Conservation (phyloP, 108 stramenopile species). For the Pelagomonas calceolata region DNA sequence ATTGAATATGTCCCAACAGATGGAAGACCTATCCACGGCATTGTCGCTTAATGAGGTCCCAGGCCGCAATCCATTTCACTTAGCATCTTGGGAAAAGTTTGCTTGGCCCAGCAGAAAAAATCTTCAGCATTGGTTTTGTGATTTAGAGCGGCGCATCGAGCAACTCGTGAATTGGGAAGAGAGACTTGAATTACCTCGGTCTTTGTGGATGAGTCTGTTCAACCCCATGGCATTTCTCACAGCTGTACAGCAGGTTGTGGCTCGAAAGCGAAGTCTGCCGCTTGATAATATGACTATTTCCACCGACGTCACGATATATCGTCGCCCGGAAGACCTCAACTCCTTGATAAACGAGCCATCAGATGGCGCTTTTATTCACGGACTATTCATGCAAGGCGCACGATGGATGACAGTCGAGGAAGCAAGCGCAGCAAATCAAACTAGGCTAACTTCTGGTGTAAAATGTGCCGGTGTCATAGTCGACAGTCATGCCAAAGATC, state of each 20-base stretch:
- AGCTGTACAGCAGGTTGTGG: constrained; percentile 54
- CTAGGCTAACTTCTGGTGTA: background rate
- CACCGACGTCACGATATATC: constrained; percentile 37
- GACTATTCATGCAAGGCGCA: constrained; percentile 51
- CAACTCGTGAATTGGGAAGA: constrained; percentile 41
- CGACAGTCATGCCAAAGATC: constrained; percentile 42
- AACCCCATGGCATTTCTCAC: constrained; percentile 54
- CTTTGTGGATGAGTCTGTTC: constrained; percentile 52
- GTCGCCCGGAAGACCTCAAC: constrained; percentile 20
- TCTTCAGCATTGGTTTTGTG: constrained; percentile 37
- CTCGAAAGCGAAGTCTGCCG: constrained; percentile 31
- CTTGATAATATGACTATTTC: constrained; percentile 50
- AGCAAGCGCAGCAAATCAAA: background rate
- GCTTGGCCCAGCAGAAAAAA: constrained; percentile 51
- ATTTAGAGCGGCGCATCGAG: constrained; percentile 36
- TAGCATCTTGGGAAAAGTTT: constrained; percentile 15
- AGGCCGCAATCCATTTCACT: constrained; percentile 42
- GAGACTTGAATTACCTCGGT: constrained; percentile 33
- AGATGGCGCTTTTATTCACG: constrained; percentile 46
- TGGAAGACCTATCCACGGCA: constrained; percentile 45
- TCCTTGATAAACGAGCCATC: constrained; percentile 17
- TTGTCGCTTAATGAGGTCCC: constrained; percentile 45
- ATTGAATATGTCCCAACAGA: constrained; percentile 52
- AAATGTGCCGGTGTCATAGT: constrained; percentile 27
- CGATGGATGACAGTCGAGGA: constrained; percentile 29